Evolutionary conservation across 371 early-diverging fungal genomes (phyloP).

Genomic region (Phascolomyces articulosus): DNA sequence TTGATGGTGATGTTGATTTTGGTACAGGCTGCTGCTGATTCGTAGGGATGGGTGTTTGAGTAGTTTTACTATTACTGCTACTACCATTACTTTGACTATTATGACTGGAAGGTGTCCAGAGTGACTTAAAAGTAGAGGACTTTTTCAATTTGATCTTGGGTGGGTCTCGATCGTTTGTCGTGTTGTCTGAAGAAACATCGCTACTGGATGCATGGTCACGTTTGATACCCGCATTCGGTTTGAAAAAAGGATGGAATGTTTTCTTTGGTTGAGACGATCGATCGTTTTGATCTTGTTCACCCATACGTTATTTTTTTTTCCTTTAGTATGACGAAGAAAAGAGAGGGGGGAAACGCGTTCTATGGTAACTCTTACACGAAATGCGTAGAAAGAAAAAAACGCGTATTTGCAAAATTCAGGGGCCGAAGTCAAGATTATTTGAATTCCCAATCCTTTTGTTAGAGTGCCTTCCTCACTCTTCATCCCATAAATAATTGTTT

Average conservation of each 20-base stretch:
- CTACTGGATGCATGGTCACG: neutral
- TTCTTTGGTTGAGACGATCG: neutral
- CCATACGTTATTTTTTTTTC: too few relatives aligned
- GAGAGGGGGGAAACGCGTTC: too few relatives aligned
- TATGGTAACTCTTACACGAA: too few relatives aligned
- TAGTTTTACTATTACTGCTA: too few relatives aligned
- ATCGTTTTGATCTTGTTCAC: neutral
- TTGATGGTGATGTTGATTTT: neutral
- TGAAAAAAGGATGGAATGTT: neutral
- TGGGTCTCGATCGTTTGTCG: neutral
- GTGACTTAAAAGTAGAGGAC: neutral
- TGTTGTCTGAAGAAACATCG: neutral
- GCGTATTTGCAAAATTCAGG: too few relatives aligned
- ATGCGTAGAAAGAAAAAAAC: too few relatives aligned
- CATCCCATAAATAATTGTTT: too few relatives aligned
- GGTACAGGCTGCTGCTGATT: neutral
- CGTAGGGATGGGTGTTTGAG: neutral
- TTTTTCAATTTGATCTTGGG: slow-evolving; percentile 1
- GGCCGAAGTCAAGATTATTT: too few relatives aligned
- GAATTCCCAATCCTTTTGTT: too few relatives aligned
- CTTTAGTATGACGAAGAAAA: neutral
- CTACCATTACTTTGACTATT: neutral
- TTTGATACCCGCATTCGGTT: neutral
- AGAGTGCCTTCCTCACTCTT: too few relatives aligned
- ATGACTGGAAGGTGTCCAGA: neutral